Conservation (phyloP, 2,329 filamentous ascomycete genomes). For the Aulographum hederae region DNA sequence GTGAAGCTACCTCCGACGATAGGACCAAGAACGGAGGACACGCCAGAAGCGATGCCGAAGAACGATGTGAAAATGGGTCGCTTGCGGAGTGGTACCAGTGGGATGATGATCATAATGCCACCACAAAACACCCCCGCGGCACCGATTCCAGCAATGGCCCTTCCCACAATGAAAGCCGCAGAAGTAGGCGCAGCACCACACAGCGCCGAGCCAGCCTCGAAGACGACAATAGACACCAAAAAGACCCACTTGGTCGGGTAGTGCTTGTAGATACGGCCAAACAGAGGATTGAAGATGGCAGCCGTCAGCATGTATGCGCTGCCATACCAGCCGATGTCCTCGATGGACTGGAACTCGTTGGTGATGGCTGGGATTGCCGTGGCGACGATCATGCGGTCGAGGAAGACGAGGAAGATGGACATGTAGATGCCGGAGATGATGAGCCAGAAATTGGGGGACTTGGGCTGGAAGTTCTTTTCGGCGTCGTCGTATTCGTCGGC, state of each 20-base stretch:
- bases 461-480: conserved; percentile 11
- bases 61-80: conserved; percentile 4
- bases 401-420: neutral
- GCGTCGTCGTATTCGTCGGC: conserved; percentile 6
- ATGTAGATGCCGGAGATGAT: conserved; percentile 9
- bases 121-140: conserved; percentile 7
- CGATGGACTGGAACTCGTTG: neutral
- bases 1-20: conserved; percentile 51
- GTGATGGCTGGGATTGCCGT: conserved; percentile 8
- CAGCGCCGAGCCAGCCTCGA: conserved; percentile 6
- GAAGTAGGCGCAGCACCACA: conserved; percentile 7
- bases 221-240: conserved; percentile 3
- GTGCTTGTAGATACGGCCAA: conserved; percentile 6
- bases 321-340: conserved; percentile 6
- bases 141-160: conserved; percentile 8
- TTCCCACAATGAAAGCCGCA: conserved; percentile 7
- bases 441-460: conserved; percentile 10
- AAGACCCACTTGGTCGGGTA: conserved; percentile 1
- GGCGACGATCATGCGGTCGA: neutral
- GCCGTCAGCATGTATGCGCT: conserved; percentile 5
- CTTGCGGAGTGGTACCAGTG: conserved; percentile 7
- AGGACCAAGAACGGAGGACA: conserved; percentile 11
- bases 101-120: conserved; percentile 5
- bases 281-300: neutral
- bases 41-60: neutral